A percentile compares a stretch with the other conserved stretches of the same genome.
Conservation (phyloP, 306 rosid species). For the Pueraria montana region DNA sequence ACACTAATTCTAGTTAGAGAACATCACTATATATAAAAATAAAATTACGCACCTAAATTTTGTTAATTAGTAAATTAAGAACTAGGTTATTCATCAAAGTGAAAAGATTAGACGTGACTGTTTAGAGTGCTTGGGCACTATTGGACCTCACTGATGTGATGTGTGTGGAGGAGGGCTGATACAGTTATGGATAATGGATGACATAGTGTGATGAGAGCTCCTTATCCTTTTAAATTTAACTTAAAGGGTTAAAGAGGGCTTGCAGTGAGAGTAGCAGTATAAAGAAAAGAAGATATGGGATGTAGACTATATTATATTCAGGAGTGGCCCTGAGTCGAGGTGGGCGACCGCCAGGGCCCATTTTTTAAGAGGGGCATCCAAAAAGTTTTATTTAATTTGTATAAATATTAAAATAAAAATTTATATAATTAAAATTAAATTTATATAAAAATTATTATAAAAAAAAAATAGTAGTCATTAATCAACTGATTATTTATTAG, state of each 20-base stretch:
- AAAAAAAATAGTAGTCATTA: no score
- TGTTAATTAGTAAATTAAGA: slow-evolving; percentile 11
- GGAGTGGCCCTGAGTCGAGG: no score
- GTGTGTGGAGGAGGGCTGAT: no score
- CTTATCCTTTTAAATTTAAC: slow-evolving; percentile 49
- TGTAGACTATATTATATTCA: not conserved
- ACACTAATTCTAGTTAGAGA: not conserved
- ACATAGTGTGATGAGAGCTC: slow-evolving; percentile 47
- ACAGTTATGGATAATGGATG: slow-evolving; percentile 41
- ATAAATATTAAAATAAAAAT: no score
- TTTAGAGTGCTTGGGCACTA: no score
- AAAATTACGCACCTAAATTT: not conserved
- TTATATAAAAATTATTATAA: no score
- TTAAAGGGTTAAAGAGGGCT: slow-evolving; percentile 45
- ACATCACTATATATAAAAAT: not conserved
- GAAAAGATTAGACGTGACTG: slow-evolving; percentile 22
- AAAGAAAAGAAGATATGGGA: slow-evolving; percentile 29
- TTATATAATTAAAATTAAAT: no score
- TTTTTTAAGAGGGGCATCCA: no score
- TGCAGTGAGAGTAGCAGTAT: slow-evolving; percentile 38
- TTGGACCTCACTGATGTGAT: no score
- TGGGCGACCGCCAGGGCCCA: no score
- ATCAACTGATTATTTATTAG: no score
- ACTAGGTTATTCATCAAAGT: not conserved
- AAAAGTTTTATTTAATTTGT: no score